Percentiles rank a stretch among this genome's conserved stretches.
phyloP scores from a whole-genome alignment of 164 flowering plant species.

The Vitis cinerea region DNA sequence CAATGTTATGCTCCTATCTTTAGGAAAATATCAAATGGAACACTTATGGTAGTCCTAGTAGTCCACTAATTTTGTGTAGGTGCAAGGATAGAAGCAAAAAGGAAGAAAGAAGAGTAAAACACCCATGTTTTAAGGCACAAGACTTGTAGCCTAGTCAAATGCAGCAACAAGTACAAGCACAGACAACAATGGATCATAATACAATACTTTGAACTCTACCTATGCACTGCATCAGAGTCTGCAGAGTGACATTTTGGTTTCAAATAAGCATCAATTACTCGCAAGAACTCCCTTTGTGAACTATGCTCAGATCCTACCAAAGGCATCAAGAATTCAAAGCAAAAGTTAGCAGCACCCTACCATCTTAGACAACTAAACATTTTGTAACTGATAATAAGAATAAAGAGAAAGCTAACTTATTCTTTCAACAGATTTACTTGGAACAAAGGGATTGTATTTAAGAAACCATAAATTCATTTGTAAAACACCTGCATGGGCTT shows the following conservation, averaged over 20 bases:
- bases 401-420: not conserved
- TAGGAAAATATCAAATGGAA: not conserved
- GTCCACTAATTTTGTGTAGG: not conserved
- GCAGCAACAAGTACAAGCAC: not conserved
- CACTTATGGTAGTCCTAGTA: not conserved
- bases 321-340: slow-evolving; percentile 1
- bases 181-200: not conserved
- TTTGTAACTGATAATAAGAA: not conserved
- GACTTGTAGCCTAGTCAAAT: not conserved
- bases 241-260: slow-evolving; percentile 86
- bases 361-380: not conserved
- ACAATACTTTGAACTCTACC: slow-evolving; percentile 37
- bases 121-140: not conserved
- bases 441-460: not conserved
- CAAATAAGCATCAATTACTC: slow-evolving; percentile 74
- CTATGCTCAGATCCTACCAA: slow-evolving; percentile 26
- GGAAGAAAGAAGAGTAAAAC: not conserved
- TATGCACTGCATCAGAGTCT: slow-evolving; percentile 67
- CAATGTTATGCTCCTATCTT: not conserved
- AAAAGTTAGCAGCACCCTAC: not conserved
- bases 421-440: not conserved
- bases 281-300: slow-evolving; percentile 25
- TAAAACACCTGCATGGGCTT: not conserved
- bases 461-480: not conserved
- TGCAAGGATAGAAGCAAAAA: not conserved